phyloP scores from a whole-genome alignment of 306 rosid genomes.

The Styphnolobium japonicum region DNA sequence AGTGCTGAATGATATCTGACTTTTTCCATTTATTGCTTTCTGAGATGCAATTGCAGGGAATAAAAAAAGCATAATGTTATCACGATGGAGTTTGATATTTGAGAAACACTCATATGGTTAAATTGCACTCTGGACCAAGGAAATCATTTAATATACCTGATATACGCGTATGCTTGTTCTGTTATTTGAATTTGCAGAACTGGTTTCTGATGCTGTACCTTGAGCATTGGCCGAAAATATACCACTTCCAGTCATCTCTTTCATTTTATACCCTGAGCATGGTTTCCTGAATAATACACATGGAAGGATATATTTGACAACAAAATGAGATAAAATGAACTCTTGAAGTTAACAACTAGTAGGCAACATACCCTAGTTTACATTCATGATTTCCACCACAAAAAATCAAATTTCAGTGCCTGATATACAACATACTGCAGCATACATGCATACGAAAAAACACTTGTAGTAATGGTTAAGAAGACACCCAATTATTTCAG shows the following conservation, averaged over 20 bases:
- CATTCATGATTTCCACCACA: background rate
- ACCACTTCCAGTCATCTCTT: conserved; percentile 70
- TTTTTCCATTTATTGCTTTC: conserved; percentile 68
- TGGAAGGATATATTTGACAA: conserved; percentile 7
- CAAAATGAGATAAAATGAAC: background rate
- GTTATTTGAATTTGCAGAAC: conserved; percentile 42
- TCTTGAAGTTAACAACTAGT: background rate
- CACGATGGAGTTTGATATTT: conserved; percentile 9
- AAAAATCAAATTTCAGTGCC: background rate
- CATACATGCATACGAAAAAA: background rate
- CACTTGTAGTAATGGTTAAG: background rate
- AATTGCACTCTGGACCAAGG: background rate
- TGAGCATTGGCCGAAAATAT: conserved; percentile 56
- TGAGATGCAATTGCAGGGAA: conserved; percentile 26
- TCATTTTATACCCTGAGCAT: conserved; percentile 61
- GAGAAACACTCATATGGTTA: background rate
- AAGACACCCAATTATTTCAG: background rate
- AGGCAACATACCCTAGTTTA: background rate
- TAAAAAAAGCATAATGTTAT: conserved; percentile 9
- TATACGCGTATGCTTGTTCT: conserved; percentile 54
- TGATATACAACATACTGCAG: background rate
- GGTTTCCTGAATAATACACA: conserved; percentile 57
- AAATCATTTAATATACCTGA: conserved; percentile 48
- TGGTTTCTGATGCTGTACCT: conserved; percentile 43
- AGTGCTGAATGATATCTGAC: conserved; percentile 75